These are phyloP conservation scores for Globisporangium canariense DNA, from an alignment of 352 stramenopile genomes.

Conservation along the genomic window DNA sequence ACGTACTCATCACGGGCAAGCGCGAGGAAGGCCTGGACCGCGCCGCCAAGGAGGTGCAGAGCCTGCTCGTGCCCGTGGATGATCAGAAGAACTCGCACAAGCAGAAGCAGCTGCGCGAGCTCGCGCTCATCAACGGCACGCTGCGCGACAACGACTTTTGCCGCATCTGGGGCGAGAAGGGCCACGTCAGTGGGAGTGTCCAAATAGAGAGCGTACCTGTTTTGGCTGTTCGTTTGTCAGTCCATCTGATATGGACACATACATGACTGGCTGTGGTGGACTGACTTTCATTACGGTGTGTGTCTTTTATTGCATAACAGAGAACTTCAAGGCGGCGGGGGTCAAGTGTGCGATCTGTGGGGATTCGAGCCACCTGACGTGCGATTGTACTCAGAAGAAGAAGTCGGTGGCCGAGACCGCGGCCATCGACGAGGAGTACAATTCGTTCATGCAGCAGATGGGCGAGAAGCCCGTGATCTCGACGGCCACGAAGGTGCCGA, in stretches of 20 bases:
- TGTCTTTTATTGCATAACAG: conserved; percentile 28
- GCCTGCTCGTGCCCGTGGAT: conserved; percentile 90
- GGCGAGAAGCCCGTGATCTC: conserved; percentile 74
- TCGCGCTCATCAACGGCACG: conserved; percentile 99
- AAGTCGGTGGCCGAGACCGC: conserved; percentile 70
- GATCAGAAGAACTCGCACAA: conserved; percentile 96
- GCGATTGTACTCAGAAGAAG: conserved; percentile 94
- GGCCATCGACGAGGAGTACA: conserved; percentile 83
- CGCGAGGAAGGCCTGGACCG: conserved; percentile 84
- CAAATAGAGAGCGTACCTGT: conserved; percentile 64
- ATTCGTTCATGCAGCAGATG: conserved; percentile 85
- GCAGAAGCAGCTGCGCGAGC: conserved; percentile 97
- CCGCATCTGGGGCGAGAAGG: conserved; percentile 97
- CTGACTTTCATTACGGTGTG: not conserved
- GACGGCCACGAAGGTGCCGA: conserved; percentile 32
- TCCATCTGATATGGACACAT: not conserved
- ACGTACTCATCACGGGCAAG: conserved; percentile 93
- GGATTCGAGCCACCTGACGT: conserved; percentile 95
- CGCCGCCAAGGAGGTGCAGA: conserved; percentile 87
- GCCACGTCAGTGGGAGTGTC: conserved; percentile 97
- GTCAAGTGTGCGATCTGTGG: conserved; percentile 98
- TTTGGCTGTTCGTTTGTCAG: conserved; percentile 18
- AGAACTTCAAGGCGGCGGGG: conserved; percentile 77
- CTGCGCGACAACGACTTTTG: conserved; percentile 98
- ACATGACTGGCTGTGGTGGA: not conserved